Base-by-base conservation (phyloP, 1,284 basidiomycete genomes). In the Ceratobasidium sp. region DNA sequence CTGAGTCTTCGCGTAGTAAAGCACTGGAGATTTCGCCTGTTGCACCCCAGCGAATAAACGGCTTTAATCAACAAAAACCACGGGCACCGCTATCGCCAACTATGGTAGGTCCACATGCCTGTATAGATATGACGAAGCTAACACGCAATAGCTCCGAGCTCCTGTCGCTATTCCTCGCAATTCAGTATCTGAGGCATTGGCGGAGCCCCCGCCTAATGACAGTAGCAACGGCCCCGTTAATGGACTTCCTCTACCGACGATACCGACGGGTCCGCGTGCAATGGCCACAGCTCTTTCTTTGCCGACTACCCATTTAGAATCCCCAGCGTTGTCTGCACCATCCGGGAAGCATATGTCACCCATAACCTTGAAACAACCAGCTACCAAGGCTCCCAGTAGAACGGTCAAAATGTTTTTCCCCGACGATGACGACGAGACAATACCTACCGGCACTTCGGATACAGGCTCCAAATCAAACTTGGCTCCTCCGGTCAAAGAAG, bases 401-500 rank as follows among this genome's bases (percentile, higher is more conserved):
- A 64, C 74, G 12, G 74, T 80, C 45, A 78, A 78, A 69, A 76
- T 76, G 69, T 80, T 80, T 65, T 80, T 80, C 72, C 78, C 80
- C n/a, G 79, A 79, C 18, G 79, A 80, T 2, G 79, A 79, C 21
- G 72, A 71, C 16, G 75, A 74, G 2, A 34, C 58, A 23, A 46
- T 39, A 34, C 32, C 71, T 39, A 2, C 36, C 10, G 28, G 36
- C n/a, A 61, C 23, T 30, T 16, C 18, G 14, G 62, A 70, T 16
- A 12, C 64, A 21, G 34, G 48, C n/a, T 43, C 64, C 43, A 74
- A 67, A 21, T 34, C 70, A 14, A 71, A 71, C 39, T 60, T 67
- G 30, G 34, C 59, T 18, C 55, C 53, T 18, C 64, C 64, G 3
- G 61, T 52, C n/a, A 67, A 67, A 23, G 57, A 58, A 21, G 30